Evolutionary conservation across 345 rosid genomes (phyloP), one percentile per base, ranked within the genome.

Genomic region (Gossypium stocksii): DNA sequence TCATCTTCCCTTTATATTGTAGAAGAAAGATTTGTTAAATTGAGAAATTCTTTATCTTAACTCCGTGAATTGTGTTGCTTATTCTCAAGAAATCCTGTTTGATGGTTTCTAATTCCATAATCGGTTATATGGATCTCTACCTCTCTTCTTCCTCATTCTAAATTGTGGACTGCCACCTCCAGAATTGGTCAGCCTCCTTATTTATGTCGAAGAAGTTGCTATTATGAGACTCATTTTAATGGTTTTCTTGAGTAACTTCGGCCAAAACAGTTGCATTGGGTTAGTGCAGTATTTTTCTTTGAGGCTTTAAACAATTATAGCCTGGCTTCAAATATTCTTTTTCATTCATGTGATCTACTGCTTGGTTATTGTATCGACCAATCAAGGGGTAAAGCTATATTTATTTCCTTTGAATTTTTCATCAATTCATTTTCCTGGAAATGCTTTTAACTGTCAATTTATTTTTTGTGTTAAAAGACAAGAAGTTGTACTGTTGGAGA

Each of bases 401-500:
- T 12, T 23, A 4, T 57, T 44, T 14, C 20, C 38, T n/a, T 27
- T 49, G 15, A 22, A 25, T 9, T 51, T 69, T 17, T 51, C 45
- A 69, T 51, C 57, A 29, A 27, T 71, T 43, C 14, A 10, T 9
- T 56, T 72, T 17, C 16, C 48, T 29, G 46, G 3, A 73, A 23
- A 43, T 29, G 16, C 16, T n/a, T 15, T 22, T 54, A 8, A 41
- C 19, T 38, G 16, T 53, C 63, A 10, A 45, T 14, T 22, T 46
- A 8, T 51, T 27, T 59, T 34, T 57, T 13, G 14, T 43, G 9
- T 60, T 8, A 43, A 65, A 77, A 90, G 93, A 79, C 90, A 88
- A 84, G 90, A 87, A 53, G 78, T 87, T 54, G 76, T 88, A 70
- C 70, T 83, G n/a, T 64, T 86, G 70, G 93, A 88, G 69, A 87